Conservation (phyloP, 208 protist species). For the Strigomonas oncopelti region DNA sequence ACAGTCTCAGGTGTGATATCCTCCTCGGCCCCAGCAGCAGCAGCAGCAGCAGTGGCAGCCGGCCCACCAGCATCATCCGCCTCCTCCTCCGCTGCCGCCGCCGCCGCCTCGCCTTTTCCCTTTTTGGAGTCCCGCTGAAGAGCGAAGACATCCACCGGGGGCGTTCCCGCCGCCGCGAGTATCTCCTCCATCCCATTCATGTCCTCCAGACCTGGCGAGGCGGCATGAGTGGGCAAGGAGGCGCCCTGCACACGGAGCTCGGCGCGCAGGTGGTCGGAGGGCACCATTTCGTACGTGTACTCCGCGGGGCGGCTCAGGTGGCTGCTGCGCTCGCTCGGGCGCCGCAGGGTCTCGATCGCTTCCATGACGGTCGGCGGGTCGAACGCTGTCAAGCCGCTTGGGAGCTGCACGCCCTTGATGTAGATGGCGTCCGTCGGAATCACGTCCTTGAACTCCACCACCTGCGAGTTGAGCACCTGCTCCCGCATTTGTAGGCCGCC, state of each 20-base stretch:
- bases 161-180: slow-evolving; percentile 16
- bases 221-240: not conserved
- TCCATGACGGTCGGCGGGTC: not conserved
- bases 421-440: slow-evolving; percentile 45
- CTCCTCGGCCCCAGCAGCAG: not conserved
- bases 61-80: not conserved
- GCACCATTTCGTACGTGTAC: slow-evolving; percentile 8
- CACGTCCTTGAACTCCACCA: slow-evolving; percentile 54
- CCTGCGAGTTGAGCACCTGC: slow-evolving; percentile 68
- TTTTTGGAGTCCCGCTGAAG: slow-evolving; percentile 1
- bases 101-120: not conserved
- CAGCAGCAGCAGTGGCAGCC: not conserved
- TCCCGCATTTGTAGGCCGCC: slow-evolving; percentile 37
- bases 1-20: not conserved
- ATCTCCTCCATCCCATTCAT: slow-evolving; percentile 12
- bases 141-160: slow-evolving; percentile 17
- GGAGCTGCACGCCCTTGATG: slow-evolving; percentile 22
- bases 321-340: not conserved
- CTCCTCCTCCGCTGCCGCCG: not conserved
- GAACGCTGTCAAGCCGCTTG: not conserved
- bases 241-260: slow-evolving; percentile 1
- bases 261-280: not conserved
- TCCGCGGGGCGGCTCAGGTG: not conserved
- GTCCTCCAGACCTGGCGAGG: not conserved
- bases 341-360: not conserved